These are phyloP conservation scores for Neoascochyta sp. DNA, from an alignment of 2,329 filamentous ascomycete genomes.

Conservation along the genomic window DNA sequence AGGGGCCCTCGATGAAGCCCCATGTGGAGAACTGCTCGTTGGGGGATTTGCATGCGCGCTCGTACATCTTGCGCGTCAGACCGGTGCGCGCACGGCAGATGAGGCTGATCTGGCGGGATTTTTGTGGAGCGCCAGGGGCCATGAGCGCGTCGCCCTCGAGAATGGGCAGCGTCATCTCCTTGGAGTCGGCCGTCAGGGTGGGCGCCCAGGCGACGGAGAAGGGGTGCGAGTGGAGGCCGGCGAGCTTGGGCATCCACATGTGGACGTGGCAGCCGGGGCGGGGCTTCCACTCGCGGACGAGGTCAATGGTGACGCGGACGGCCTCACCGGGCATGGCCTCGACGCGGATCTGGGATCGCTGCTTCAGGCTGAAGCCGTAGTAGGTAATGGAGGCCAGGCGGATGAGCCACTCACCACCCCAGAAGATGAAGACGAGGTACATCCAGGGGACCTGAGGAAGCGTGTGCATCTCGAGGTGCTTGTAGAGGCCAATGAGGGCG, in stretches of 20 bases:
- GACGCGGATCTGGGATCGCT: constrained; percentile 52
- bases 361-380: constrained; percentile 52
- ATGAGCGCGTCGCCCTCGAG: constrained; percentile 28
- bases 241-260: constrained; percentile 53
- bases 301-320: constrained; percentile 58
- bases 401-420: constrained; percentile 62
- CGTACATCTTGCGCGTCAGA: constrained; percentile 67
- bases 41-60: constrained; percentile 60
- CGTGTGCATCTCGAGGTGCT: constrained; percentile 68
- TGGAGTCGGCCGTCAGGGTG: constrained; percentile 26
- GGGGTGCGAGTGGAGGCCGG: constrained; percentile 45
- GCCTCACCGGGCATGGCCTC: constrained; percentile 59
- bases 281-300: constrained; percentile 53
- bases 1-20: constrained; percentile 72
- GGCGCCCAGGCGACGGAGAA: constrained; percentile 51
- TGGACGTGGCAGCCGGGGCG: constrained; percentile 58
- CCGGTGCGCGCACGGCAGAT: constrained; percentile 71
- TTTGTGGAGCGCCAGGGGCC: constrained; percentile 17
- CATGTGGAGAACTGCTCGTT: constrained; percentile 59
- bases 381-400: constrained; percentile 50
- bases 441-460: constrained; percentile 72
- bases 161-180: constrained; percentile 34
- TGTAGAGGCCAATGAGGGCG: constrained; percentile 67
- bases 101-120: constrained; percentile 58
- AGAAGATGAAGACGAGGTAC: constrained; percentile 69